A percentile compares a stretch with the other conserved stretches of the same genome.
phyloP scores from a whole-genome alignment of 108 stramenopile genomes.

The Pseudonitzschia pungens region DNA sequence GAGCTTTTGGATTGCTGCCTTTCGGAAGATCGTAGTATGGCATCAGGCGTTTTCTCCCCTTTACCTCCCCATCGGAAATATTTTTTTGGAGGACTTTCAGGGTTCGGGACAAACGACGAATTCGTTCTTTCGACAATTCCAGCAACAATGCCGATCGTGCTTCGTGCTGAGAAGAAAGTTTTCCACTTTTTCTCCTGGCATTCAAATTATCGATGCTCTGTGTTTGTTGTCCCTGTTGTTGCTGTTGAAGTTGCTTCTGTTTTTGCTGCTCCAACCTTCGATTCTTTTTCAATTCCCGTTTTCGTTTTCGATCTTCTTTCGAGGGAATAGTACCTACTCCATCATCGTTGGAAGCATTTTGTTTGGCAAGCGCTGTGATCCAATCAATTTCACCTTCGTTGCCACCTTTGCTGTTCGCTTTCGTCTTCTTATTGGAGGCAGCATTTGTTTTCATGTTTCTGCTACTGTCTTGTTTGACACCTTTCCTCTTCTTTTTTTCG shows the following conservation, averaged over 20 bases:
- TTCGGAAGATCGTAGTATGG: conserved; percentile 13
- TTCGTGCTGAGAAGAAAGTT: not conserved
- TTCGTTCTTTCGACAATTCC: conserved; percentile 2
- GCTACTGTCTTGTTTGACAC: not conserved
- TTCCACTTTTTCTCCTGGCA: not conserved
- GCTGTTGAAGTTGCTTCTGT: conserved; percentile 10
- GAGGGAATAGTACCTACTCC: conserved; percentile 10
- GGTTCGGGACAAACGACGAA: not conserved
- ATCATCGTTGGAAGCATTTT: conserved; percentile 18
- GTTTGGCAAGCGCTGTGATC: conserved; percentile 42
- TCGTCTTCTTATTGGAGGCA: conserved; percentile 6
- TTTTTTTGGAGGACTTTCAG: not conserved
- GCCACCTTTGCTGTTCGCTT: conserved; percentile 11
- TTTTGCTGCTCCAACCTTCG: conserved; percentile 28
- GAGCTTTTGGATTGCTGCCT: conserved; percentile 5
- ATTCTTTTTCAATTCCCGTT: conserved; percentile 38
- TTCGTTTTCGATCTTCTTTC: conserved; percentile 47
- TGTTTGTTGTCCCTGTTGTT: conserved; percentile 29
- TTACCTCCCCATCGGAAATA: not conserved
- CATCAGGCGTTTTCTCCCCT: not conserved
- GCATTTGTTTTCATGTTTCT: not conserved
- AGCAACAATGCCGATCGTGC: not conserved
- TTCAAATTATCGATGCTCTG: not conserved
- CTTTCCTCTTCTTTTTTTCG: not conserved
- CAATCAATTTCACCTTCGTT: conserved; percentile 30